Evolutionary conservation across 2,329 filamentous ascomycete species (phyloP), one percentile per base, ranked within the genome.

Genomic region (Leptographium galeiforme): DNA sequence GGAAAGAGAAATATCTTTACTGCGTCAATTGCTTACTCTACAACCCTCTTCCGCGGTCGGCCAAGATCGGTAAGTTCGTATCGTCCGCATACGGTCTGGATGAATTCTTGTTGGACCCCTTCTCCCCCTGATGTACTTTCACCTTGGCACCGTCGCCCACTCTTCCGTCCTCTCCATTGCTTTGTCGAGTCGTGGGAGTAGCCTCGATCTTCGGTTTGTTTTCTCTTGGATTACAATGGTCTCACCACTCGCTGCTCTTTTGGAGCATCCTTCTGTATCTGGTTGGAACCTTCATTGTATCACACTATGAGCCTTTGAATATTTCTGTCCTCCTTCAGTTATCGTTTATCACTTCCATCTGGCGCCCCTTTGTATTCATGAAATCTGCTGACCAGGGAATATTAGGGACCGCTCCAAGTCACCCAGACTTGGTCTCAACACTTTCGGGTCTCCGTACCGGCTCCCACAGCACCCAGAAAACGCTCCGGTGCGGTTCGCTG

Each of bases 371-470:
- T 19, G 34, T 48, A 18, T 36, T n/a, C 10, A 14, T 10, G 34
- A 18, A 8, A 4, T 34, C 16, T 34, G 8, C 45, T 48, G 8
- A 48, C 32, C 11, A 18, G n/a, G 34, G 7, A 18, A 12, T 45
- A 13, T 16, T 18, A 39, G 43, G 19, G 43, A 16, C 5, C 43
- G 7, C 7, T 6, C 25, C 3, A 32, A 25, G 12, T 18, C 40
- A 10, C 19, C 41, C 5, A 33, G 33, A 30, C 30, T 12, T n/a
- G 41, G 43, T 5, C 33, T 52, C 25, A 52, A 40, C 43, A 32
- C 50, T 13, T 46, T 52, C 36, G 50, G 50, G 8, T 52, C 50
- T 39, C 34, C 50, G 8, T 52, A 52, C 19, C n/a, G 43, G 11
- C 39, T 12, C 2, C 50, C 50, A 6, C 32, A 47, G 10, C 43